Evolutionary conservation across 306 rosid genomes (phyloP), one percentile per base, ranked within the genome.

Genomic region (Prunus armeniaca): DNA sequence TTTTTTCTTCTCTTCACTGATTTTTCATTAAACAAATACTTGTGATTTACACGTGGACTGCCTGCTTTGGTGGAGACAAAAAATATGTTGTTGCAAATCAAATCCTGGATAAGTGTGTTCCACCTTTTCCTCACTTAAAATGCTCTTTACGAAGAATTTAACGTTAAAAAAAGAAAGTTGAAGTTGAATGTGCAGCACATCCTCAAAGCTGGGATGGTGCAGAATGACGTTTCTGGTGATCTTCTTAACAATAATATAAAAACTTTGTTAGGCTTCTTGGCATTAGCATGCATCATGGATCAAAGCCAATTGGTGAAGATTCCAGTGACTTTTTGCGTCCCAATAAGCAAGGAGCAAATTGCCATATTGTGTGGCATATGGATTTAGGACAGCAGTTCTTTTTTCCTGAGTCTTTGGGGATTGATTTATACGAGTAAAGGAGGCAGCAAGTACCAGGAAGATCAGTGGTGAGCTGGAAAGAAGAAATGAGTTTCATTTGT

Each of bases 131-230:
- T 17, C 27, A 19, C 65, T 56, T 52, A 38, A 38, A 30, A 20
- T 72, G 24, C 38, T 43, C 56, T 58, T 43, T 11, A 25, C 9
- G 7, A 10, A 24, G 22, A 58, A 14, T 15, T 45, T 73, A 56
- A 73, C 12, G 11, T 47, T 2, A 32, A 5, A 62, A 9, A 6
- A 69, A 18, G 7, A 10, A 51, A 51, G 6, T 27, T 58, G 66
- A 30, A 63, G 45, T 1, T 15, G 4, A 15, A 18, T 20, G 11
- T 25, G 38, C 15, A 15, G 43, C 43, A 9, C 54, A 58, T 72
- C 67, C 67, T 43, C 18, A 72, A 24, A 58, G 67, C 20, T 72
- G 76, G 73, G 76, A 52, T 38, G 5, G 66, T 34, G 66, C 52
- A 20, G 32, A 38, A 60, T 41, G 76, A 72, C 67, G 76, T 22